Percentiles rank a stretch among this genome's conserved stretches.
phyloP scores from a whole-genome alignment of 2,329 filamentous ascomycete species.

The Xylariaceae sp. region DNA sequence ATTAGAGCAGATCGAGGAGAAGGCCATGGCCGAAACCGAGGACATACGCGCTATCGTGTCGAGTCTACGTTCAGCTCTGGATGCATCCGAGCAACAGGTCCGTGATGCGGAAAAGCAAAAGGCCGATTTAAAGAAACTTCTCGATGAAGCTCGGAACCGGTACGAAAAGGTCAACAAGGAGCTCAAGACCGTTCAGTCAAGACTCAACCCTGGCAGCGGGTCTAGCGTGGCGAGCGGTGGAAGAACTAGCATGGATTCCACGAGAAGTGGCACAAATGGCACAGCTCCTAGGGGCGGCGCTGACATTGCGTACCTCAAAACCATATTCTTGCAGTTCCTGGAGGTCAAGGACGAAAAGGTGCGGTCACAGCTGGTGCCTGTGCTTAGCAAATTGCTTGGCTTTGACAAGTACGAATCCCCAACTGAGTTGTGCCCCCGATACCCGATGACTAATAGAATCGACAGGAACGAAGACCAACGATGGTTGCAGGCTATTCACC shows the following conservation, averaged over 20 bases:
- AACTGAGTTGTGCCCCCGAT: neutral
- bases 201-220: conserved; percentile 36
- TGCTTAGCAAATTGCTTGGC: conserved; percentile 69
- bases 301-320: conserved; percentile 69
- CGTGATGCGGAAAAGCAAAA: conserved; percentile 81
- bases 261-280: conserved; percentile 40
- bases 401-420: conserved; percentile 64
- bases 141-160: conserved; percentile 72
- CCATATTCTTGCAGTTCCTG: conserved; percentile 74
- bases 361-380: conserved; percentile 71
- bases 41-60: conserved; percentile 75
- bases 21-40: conserved; percentile 65
- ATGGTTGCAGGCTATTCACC: conserved; percentile 72
- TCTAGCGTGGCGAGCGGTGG: conserved; percentile 35
- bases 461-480: conserved; percentile 69
- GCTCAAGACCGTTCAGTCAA: conserved; percentile 49
- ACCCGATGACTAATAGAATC: conserved; percentile 20
- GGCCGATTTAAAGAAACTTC: conserved; percentile 64
- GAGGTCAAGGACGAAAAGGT: conserved; percentile 76
- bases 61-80: conserved; percentile 73
- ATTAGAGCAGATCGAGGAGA: conserved; percentile 65
- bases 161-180: conserved; percentile 77
- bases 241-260: conserved; percentile 45
- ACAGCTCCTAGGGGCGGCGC: conserved; percentile 20
- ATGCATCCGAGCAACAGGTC: conserved; percentile 81